Percentiles rank a stretch among this genome's conserved stretches.
Evolutionary conservation across 2,329 filamentous ascomycete genomes (phyloP).

Genomic region (Aureobasidium vineae): DNA sequence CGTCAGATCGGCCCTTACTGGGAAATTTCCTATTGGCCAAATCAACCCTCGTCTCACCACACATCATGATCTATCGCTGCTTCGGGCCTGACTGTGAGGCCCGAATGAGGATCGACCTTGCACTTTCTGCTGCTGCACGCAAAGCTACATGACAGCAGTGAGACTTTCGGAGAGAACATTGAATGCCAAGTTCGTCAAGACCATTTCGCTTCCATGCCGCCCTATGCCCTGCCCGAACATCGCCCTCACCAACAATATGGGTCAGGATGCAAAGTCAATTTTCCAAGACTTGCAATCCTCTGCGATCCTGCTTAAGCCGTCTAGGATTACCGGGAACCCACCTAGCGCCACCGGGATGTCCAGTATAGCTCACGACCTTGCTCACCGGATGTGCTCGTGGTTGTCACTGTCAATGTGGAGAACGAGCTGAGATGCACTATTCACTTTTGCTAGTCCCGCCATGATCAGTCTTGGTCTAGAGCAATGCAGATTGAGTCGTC

Average conservation of each 20-base stretch:
- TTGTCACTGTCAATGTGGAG: slow-evolving; percentile 11
- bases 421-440: slow-evolving; percentile 23
- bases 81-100: background rate
- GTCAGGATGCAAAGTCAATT: slow-evolving; percentile 14
- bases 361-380: slow-evolving; percentile 4
- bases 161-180: slow-evolving; percentile 4
- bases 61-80: slow-evolving; percentile 1
- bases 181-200: background rate
- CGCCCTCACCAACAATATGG: background rate
- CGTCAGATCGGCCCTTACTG: slow-evolving; percentile 11
- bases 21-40: slow-evolving; percentile 12
- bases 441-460: slow-evolving; percentile 18
- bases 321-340: background rate
- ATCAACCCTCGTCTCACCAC: slow-evolving; percentile 11
- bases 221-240: background rate
- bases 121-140: background rate
- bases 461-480: slow-evolving; percentile 17
- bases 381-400: slow-evolving; percentile 6
- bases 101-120: background rate
- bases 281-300: slow-evolving; percentile 11
- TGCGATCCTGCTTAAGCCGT: slow-evolving; percentile 17
- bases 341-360: slow-evolving; percentile 22
- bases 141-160: slow-evolving; percentile 4
- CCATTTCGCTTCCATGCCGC: slow-evolving; percentile 7
- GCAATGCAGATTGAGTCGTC: background rate